Base-by-base conservation (phyloP, 768 basidiomycete genomes). In the Amanita rubescens region DNA sequence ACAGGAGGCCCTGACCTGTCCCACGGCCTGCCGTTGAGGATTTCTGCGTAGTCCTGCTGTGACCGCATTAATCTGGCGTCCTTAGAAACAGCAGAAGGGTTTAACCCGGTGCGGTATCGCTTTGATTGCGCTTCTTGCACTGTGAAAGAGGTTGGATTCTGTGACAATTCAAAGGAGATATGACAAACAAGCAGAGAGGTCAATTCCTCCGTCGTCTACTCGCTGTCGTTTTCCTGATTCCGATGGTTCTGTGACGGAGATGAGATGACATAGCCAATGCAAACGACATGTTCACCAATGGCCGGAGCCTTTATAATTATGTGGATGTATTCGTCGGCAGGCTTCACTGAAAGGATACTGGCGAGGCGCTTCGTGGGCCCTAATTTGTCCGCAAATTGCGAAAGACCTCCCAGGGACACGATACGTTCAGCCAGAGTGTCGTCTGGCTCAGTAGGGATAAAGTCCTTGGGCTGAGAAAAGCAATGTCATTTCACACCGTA, bases 21-120 rank as follows among this genome's bases (percentile, higher is more conserved):
- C 34, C 33, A 49, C 24, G 48, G 48, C 34, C 48, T 35, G 33
- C 48, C 48, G 33, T 49, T 49, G 34, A 49, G 48, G 32, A 49
- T 39, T 37, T 35, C 34, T 39, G 34, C 37, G 14, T 34, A 11
- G 4, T 49, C 24, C 37, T 49, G 48, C 48, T 35, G 44, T 46
- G 44, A 46, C 25, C n/a, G 20, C 44, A 46, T 46, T 24, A n/a
- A 25, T 46, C 25, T 46, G 44, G 44, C 44, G 44, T 46, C 44
- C 44, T 30, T 30, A 46, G 10, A 24, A 46, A 30, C 44, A 46
- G 25, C 12, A 24, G 44, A 46, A 46, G 44, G 44, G 3, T 19
- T 25, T 24, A 24, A 7, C 44, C 3, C 44, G n/a, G 25, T 46
- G 44, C 44, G 44, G n/a, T 46, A 46, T 46, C 44, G 44, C 44